Conservation (phyloP, 2,329 filamentous ascomycete species). For the Calonectria pteridis region DNA sequence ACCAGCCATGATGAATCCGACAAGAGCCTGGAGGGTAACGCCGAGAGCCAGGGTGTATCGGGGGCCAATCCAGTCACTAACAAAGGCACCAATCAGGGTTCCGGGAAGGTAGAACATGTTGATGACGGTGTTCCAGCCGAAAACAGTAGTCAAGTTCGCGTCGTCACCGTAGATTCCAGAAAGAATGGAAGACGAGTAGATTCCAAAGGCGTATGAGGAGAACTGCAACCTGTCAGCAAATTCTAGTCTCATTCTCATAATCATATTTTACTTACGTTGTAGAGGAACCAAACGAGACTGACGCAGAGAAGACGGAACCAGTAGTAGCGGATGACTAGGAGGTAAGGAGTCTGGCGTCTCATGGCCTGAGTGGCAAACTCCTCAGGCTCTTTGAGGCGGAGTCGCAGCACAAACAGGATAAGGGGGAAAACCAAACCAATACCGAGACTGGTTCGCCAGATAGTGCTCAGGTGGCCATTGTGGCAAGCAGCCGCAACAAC, state of each 20-base stretch:
- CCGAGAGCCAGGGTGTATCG: conserved; percentile 79
- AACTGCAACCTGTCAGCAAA: conserved; percentile 61
- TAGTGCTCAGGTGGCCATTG: conserved; percentile 75
- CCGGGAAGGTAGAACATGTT: conserved; percentile 92
- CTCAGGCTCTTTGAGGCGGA: conserved; percentile 83
- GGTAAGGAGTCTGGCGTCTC: conserved; percentile 69
- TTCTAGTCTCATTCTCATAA: fast-evolving
- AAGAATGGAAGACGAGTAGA: conserved; percentile 85
- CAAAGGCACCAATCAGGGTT: conserved; percentile 80
- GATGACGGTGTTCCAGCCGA: conserved; percentile 91
- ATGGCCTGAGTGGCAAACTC: conserved; percentile 80
- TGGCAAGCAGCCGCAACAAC: conserved; percentile 68
- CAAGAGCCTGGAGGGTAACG: conserved; percentile 77
- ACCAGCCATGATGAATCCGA: conserved; percentile 92
- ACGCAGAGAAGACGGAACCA: conserved; percentile 79
- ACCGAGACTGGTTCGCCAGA: conserved; percentile 86
- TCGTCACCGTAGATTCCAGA: conserved; percentile 69
- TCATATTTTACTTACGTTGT: conserved; percentile 65
- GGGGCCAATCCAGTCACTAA: conserved; percentile 84
- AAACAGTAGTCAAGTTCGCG: conserved; percentile 78
- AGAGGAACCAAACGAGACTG: conserved; percentile 86
- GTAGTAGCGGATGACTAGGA: conserved; percentile 73
- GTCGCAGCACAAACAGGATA: conserved; percentile 76
- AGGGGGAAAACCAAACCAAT: conserved; percentile 84
- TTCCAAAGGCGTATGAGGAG: conserved; percentile 84